A percentile compares a stretch with the other conserved stretches of the same genome.
These are phyloP conservation scores for Curvularia spicifera DNA, from an alignment of 2,329 filamentous ascomycete species.

Conservation along the genomic window DNA sequence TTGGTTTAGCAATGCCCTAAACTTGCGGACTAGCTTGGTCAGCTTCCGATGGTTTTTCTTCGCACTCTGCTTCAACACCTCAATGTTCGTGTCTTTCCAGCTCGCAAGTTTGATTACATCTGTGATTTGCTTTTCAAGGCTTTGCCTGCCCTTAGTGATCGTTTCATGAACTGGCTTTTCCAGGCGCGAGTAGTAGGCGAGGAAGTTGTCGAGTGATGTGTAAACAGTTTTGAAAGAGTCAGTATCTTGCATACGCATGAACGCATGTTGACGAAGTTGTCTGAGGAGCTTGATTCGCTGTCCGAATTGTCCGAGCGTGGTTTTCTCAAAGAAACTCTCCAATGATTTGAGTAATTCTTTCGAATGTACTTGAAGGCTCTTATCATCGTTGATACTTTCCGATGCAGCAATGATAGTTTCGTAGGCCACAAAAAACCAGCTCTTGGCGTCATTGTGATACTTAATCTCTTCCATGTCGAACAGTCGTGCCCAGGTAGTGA, in stretches of 20 bases:
- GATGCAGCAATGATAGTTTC: conserved; percentile 83
- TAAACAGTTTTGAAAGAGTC: conserved; percentile 60
- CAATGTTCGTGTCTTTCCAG: conserved; percentile 98
- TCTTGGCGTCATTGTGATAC: conserved; percentile 76
- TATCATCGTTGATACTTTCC: conserved; percentile 64
- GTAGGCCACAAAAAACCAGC: conserved; percentile 97
- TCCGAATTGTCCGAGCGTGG: conserved; percentile 80
- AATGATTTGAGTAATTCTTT: conserved; percentile 75
- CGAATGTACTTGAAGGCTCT: conserved; percentile 68
- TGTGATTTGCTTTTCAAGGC: conserved; percentile 89
- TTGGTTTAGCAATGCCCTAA: conserved; percentile 77
- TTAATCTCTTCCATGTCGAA: conserved; percentile 83
- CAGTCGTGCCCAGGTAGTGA: conserved; percentile 88
- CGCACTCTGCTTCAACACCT: conserved; percentile 85
- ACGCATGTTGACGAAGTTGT: conserved; percentile 68
- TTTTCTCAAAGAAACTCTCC: conserved; percentile 77
- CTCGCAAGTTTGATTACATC: conserved; percentile 92
- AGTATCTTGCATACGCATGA: conserved; percentile 64
- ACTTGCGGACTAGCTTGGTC: conserved; percentile 90
- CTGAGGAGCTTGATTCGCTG: conserved; percentile 73
- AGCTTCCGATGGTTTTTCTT: conserved; percentile 89
- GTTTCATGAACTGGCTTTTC: conserved; percentile 68
- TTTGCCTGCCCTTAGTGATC: conserved; percentile 70
- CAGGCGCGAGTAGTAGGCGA: conserved; percentile 76
- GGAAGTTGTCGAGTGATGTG: conserved; percentile 75